Percentiles rank a stretch among this genome's conserved stretches.
Evolutionary conservation across 2,329 filamentous ascomycete species (phyloP).

Genomic region (Claviceps quebecensis): DNA sequence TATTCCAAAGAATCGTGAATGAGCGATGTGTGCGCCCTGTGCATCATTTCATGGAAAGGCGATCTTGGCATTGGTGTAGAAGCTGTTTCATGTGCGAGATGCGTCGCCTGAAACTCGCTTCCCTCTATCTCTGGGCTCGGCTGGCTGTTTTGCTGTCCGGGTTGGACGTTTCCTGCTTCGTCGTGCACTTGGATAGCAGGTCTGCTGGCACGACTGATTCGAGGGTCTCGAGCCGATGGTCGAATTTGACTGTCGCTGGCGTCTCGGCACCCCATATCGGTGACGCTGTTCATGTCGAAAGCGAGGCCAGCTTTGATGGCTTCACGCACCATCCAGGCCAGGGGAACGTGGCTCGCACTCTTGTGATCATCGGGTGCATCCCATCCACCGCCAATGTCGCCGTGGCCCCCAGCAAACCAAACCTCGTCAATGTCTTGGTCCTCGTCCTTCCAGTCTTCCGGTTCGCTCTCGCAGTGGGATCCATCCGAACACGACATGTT

Average conservation of each 20-base stretch:
- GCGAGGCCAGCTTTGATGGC: conserved; percentile 49
- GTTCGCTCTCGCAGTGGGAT: conserved; percentile 12
- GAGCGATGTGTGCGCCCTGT: conserved; percentile 36
- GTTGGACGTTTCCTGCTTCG: conserved; percentile 8
- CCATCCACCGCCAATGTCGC: conserved; percentile 69
- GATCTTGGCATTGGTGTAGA: conserved; percentile 4
- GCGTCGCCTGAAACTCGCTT: conserved; percentile 7
- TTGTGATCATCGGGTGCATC: conserved; percentile 40
- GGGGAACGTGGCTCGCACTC: conserved; percentile 51
- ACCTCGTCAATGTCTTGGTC: conserved; percentile 67
- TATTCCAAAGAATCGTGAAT: conserved; percentile 62
- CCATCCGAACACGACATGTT: conserved; percentile 19
- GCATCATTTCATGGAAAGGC: conserved; percentile 43
- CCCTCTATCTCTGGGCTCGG: conserved; percentile 11
- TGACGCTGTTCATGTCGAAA: conserved; percentile 56
- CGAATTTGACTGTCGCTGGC: conserved; percentile 6
- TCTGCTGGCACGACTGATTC: conserved; percentile 4
- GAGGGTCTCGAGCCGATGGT: background rate
- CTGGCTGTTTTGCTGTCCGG: conserved; percentile 8
- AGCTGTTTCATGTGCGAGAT: conserved; percentile 2
- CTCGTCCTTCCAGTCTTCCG: conserved; percentile 30
- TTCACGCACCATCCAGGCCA: conserved; percentile 55
- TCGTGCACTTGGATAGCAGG: conserved; percentile 14
- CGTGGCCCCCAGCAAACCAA: conserved; percentile 69
- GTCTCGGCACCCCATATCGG: conserved; percentile 44